Percentiles rank a stretch among this genome's conserved stretches.
Evolutionary conservation across 176 grass and related monocot species (phyloP).

Genomic region (Elymus sibiricus): DNA sequence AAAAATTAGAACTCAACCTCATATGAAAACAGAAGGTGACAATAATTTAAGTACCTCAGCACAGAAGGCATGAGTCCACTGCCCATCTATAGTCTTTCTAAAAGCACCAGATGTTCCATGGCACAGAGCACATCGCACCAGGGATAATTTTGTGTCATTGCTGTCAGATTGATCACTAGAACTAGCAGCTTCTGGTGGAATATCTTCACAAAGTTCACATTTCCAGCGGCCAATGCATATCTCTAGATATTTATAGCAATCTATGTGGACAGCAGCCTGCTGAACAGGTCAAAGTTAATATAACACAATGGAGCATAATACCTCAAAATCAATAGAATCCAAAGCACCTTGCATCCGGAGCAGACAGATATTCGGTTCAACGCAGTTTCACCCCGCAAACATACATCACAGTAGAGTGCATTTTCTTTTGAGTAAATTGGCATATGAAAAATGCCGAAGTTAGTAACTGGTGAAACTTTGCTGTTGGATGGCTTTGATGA

Average conservation of each 20-base stretch:
- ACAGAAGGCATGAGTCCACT: slow-evolving; percentile 98
- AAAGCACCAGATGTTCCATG: slow-evolving; percentile 81
- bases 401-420: slow-evolving; percentile 78
- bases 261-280: slow-evolving; percentile 93
- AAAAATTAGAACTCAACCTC: neutral
- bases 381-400: slow-evolving; percentile 73
- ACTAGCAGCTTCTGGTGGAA: slow-evolving; percentile 32
- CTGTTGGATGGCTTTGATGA: slow-evolving; percentile 43
- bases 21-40: slow-evolving; percentile 5
- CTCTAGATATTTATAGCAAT: slow-evolving; percentile 78
- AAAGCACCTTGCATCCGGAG: slow-evolving; percentile 83
- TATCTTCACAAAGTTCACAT: slow-evolving; percentile 85
- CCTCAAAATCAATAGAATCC: slow-evolving; percentile 18
- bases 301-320: neutral
- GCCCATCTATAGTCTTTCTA: slow-evolving; percentile 71
- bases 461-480: slow-evolving; percentile 64
- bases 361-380: slow-evolving; percentile 94
- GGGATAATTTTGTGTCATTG: slow-evolving; percentile 25
- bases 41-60: slow-evolving; percentile 72
- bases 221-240: slow-evolving; percentile 75
- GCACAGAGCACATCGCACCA: slow-evolving; percentile 65
- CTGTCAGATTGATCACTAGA: slow-evolving; percentile 40
- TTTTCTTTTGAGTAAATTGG: slow-evolving; percentile 80
- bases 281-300: slow-evolving; percentile 34
- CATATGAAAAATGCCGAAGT: slow-evolving; percentile 64